Evolutionary conservation across 2,329 filamentous ascomycete genomes (phyloP), one percentile per base, ranked within the genome.

Genomic region (Aspergillus tubingensis): DNA sequence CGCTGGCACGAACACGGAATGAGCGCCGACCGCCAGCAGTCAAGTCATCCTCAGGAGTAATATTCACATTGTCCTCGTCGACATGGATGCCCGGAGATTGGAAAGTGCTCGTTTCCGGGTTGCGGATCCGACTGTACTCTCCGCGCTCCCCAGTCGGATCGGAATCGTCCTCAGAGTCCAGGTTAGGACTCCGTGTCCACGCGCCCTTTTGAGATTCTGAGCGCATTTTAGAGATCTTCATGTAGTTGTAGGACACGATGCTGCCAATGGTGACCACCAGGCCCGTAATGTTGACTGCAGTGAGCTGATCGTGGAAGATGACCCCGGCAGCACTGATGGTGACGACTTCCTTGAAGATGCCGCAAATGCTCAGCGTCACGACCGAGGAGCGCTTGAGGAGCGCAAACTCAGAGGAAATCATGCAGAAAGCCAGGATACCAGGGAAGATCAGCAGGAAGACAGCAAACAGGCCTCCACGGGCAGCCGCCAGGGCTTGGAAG

Each of bases 271-370:
- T 99, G 53, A 96, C 87, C n/a, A 96, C 72, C 11, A 99, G 81
- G 7, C 95, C 95, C 15, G 90, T 85, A 8, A 97, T 81, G 75
- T 99, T 99, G 80, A 99, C 86, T 0, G 88, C 81, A 0, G 93
- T 97, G 49, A 99, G 85, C 52, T 85, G 86, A 74, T 99, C 95
- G 69, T 95, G 86, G 80, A 97, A 99, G 3, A 96, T 87, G 27
- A 96, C 76, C 8, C 92, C 90, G 0, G 94, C 94, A 0, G 92
- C 92, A 43, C 87, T 89, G 70, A 99, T 98, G 13, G 95, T 99
- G 58, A 99, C 88, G 43, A 98, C 95, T 79, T 99, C 95, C 76
- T 99, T 99, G 83, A 99, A 98, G 63, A 99, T 98, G 62, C 95
- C 95, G 64, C 93, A 96, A 68, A 99, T 97, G 54, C 91, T 96